phyloP scores from a whole-genome alignment of 2,329 filamentous ascomycete genomes.

The Lojkania enalia region DNA sequence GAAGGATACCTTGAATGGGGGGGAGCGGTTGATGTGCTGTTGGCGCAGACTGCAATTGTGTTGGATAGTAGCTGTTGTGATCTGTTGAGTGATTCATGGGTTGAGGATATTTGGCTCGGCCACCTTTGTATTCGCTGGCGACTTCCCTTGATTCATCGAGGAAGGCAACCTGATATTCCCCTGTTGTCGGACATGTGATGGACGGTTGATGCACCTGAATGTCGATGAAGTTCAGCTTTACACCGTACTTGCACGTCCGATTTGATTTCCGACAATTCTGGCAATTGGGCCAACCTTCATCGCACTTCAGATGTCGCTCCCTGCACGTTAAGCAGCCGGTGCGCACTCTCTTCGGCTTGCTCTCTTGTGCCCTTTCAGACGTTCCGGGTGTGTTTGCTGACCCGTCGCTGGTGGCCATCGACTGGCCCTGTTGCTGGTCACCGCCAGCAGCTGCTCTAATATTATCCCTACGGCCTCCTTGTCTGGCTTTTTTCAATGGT shows the following conservation, averaged over 20 bases:
- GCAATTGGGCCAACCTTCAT: conserved; percentile 69
- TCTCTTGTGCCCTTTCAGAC: conserved; percentile 31
- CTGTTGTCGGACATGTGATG: conserved; percentile 48
- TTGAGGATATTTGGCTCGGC: conserved; percentile 71
- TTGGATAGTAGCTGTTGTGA: conserved; percentile 17
- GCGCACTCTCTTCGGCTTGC: conserved; percentile 80
- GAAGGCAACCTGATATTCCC: conserved; percentile 75
- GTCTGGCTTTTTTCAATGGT: conserved; percentile 13
- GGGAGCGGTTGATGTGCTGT: conserved; percentile 48
- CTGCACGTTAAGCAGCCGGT: conserved; percentile 91
- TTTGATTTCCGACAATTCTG: conserved; percentile 89
- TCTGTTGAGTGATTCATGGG: conserved; percentile 18
- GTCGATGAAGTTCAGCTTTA: conserved; percentile 91
- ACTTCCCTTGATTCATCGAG: conserved; percentile 88
- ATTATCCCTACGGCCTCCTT: conserved; percentile 6
- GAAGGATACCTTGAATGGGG: conserved; percentile 54
- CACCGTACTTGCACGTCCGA: conserved; percentile 79
- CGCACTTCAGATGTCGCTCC: conserved; percentile 88
- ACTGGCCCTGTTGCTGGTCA: conserved; percentile 12
- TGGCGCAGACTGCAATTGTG: conserved; percentile 35
- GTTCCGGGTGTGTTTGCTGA: conserved; percentile 11
- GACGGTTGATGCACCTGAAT: conserved; percentile 72
- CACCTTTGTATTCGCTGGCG: conserved; percentile 86
- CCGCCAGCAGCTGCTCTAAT: conserved; percentile 2
- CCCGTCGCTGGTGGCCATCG: conserved; percentile 20